phyloP scores from a whole-genome alignment of 2,329 filamentous ascomycete species.

The Huntiella abstrusa region DNA sequence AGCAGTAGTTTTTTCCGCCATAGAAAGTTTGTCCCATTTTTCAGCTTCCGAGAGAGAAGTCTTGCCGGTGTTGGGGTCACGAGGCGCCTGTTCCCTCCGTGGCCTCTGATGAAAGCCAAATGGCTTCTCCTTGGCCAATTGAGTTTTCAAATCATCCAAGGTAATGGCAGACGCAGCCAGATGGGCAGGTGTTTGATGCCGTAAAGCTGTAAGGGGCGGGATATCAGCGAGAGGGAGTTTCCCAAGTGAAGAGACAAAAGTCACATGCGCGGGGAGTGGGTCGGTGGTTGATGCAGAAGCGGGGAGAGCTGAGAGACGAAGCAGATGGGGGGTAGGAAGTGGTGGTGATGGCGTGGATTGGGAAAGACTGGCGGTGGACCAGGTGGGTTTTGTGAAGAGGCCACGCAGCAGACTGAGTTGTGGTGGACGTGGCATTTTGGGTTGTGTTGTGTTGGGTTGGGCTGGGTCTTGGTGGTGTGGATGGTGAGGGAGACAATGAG shows the following conservation, averaged over 20 bases:
- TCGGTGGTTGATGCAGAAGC: slow-evolving; percentile 51
- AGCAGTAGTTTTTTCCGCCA: slow-evolving; percentile 46
- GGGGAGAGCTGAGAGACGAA: slow-evolving; percentile 76
- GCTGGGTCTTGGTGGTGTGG: slow-evolving; percentile 15
- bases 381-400: slow-evolving; percentile 54
- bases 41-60: slow-evolving; percentile 21
- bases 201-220: slow-evolving; percentile 56
- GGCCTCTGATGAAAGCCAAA: slow-evolving; percentile 35
- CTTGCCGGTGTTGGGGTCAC: background rate
- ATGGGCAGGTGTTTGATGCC: slow-evolving; percentile 55
- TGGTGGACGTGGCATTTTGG: slow-evolving; percentile 11
- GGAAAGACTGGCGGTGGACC: slow-evolving; percentile 59
- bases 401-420: slow-evolving; percentile 15
- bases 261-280: slow-evolving; percentile 57
- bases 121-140: slow-evolving; percentile 39
- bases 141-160: slow-evolving; percentile 34
- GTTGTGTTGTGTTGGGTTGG: slow-evolving; percentile 10
- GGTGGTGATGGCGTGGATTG: slow-evolving; percentile 16
- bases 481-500: background rate
- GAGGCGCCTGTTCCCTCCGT: background rate
- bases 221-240: slow-evolving; percentile 27
- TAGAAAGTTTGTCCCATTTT: slow-evolving; percentile 51
- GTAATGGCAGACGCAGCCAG: slow-evolving; percentile 41
- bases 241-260: slow-evolving; percentile 68
- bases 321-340: slow-evolving; percentile 56